A percentile compares a stretch with the other conserved stretches of the same genome.
Evolutionary conservation across 2,329 filamentous ascomycete genomes (phyloP).

Genomic region (Curvularia eragrostidis): DNA sequence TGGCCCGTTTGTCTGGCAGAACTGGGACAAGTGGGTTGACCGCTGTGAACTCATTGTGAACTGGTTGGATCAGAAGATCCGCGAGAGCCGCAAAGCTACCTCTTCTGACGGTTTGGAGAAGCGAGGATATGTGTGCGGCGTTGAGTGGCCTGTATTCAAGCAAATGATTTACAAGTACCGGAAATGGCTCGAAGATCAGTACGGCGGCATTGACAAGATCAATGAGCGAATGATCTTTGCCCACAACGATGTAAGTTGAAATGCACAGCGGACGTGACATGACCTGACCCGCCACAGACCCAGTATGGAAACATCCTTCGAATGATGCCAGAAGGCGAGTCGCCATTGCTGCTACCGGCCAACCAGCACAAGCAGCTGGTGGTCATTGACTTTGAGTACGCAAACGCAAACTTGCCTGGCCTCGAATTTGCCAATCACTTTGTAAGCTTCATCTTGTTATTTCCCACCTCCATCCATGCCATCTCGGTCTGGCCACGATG

Average conservation of each 20-base stretch:
- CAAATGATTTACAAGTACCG: conserved; percentile 79
- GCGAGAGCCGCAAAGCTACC: conserved; percentile 44
- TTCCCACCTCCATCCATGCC: not conserved
- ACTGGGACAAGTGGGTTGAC: conserved; percentile 91
- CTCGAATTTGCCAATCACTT: conserved; percentile 98
- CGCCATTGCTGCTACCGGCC: conserved; percentile 83
- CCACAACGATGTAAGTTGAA: conserved; percentile 84
- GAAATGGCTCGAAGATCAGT: conserved; percentile 72
- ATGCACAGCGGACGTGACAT: not conserved
- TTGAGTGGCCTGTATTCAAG: conserved; percentile 81
- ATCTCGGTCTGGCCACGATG: not conserved
- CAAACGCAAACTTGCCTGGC: conserved; percentile 83
- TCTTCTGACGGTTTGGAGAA: conserved; percentile 67
- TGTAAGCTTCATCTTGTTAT: conserved; percentile 53
- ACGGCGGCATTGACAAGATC: conserved; percentile 70
- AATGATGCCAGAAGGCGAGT: conserved; percentile 71
- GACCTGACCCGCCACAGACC: conserved; percentile 63
- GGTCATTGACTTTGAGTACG: conserved; percentile 98
- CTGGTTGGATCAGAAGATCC: conserved; percentile 68
- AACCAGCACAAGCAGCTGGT: conserved; percentile 96
- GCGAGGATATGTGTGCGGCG: conserved; percentile 79
- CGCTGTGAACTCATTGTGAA: conserved; percentile 67
- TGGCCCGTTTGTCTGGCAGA: conserved; percentile 85
- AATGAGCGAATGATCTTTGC: conserved; percentile 85
- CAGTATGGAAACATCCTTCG: conserved; percentile 98